Evolutionary conservation across 352 stramenopile species (phyloP), one percentile per base, ranked within the genome.

Genomic region (Phytophthora citrophthora): DNA sequence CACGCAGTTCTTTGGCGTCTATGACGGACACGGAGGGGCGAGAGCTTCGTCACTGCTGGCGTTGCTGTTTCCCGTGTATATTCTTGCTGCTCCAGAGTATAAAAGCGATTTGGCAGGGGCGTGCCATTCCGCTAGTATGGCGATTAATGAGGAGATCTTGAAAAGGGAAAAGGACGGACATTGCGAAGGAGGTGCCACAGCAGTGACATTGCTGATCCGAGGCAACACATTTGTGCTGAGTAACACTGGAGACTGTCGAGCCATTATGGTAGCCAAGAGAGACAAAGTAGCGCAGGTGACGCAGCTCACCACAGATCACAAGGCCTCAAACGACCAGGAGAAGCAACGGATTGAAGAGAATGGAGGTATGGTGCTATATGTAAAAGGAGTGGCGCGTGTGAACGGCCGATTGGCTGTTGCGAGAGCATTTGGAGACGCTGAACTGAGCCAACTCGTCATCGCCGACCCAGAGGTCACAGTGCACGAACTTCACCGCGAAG

Each of bases 161-260:
- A 76, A 75, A 41, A 56, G 83, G 40, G 80, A 87, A 23, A 73
- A 70, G 0, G 64, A 55, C 2, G 72, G 78, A 29, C 65, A 88
- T 40, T 83, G 73, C 51, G 61, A 81, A 58, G 86, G 84, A 48
- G 86, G 86, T 0, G 81, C 80, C 3, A 94, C 86, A 1, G 86
- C 79, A 0, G 68, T 91, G 31, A 81, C 78, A 1, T 58, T 92
- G 50, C 54, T 94, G 18, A 79, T 91, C 18, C 74, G 86, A 29
- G 62, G 72, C 23, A 64, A 71, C 4, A 65, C 69, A 31, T 72
- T 76, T 13, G 75, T 88, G 24, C 59, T 91, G 10, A 89, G 82
- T 65, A 94, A 95, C 41, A 90, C 84, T 18, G 87, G 87, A 47
- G 87, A 95, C 66, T 95, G 81, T 36, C 69, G 87, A 29, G 87